Evolutionary conservation across 2,329 filamentous ascomycete species (phyloP).

Genomic region (Colletotrichum tofieldiae): DNA sequence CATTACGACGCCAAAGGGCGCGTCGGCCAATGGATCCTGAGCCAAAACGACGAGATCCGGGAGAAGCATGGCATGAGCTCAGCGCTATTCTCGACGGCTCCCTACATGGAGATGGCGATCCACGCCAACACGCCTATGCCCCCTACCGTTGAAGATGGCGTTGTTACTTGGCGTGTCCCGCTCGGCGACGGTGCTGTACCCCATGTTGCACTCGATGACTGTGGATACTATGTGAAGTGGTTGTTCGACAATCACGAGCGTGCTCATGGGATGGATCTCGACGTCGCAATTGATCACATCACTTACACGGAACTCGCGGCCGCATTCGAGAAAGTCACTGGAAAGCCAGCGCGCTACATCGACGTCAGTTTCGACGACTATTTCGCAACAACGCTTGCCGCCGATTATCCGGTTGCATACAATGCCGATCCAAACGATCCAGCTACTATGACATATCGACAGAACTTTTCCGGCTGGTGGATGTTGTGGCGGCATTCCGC

Average conservation of each 20-base stretch:
- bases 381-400: slow-evolving; percentile 50
- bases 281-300: slow-evolving; percentile 60
- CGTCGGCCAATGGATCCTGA: slow-evolving; percentile 60
- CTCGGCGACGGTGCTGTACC: slow-evolving; percentile 57
- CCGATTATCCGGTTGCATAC: slow-evolving; percentile 45
- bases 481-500: background rate
- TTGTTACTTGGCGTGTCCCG: slow-evolving; percentile 60
- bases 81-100: slow-evolving; percentile 58
- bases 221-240: slow-evolving; percentile 62
- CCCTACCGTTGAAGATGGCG: slow-evolving; percentile 56
- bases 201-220: slow-evolving; percentile 63
- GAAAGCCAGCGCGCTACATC: slow-evolving; percentile 57
- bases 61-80: slow-evolving; percentile 46
- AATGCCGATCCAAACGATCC: slow-evolving; percentile 51
- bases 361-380: slow-evolving; percentile 55
- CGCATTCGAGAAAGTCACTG: slow-evolving; percentile 61
- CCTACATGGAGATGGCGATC: slow-evolving; percentile 64
- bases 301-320: slow-evolving; percentile 56
- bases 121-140: slow-evolving; percentile 56
- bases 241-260: slow-evolving; percentile 62
- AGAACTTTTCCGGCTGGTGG: slow-evolving; percentile 2
- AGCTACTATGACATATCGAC: slow-evolving; percentile 48
- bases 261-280: slow-evolving; percentile 62
- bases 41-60: slow-evolving; percentile 53
- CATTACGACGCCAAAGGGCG: slow-evolving; percentile 66